A percentile compares a stretch with the other conserved stretches of the same genome.
phyloP scores from a whole-genome alignment of 371 early-diverging fungal species.

The Fennellomyces sp. region DNA sequence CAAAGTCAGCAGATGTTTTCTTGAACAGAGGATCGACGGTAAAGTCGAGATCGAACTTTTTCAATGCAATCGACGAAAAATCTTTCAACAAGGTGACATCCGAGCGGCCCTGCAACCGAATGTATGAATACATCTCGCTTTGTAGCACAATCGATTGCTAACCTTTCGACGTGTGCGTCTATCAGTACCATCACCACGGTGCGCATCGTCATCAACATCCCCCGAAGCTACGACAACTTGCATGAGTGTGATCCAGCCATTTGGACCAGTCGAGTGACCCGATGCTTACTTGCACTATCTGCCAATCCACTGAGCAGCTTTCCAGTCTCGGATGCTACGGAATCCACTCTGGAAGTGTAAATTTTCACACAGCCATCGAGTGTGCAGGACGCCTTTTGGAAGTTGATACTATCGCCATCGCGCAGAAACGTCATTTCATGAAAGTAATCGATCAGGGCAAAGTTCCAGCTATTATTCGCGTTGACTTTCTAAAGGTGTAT shows the following conservation, averaged over 20 bases:
- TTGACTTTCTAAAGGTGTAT: conserved; percentile 88
- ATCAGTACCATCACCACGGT: conserved; percentile 52
- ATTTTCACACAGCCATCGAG: conserved; percentile 99
- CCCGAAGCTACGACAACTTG: conserved; percentile 12
- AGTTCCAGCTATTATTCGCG: conserved; percentile 96
- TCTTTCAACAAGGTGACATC: conserved; percentile 85
- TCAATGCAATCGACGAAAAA: conserved; percentile 74
- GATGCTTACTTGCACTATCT: conserved; percentile 60
- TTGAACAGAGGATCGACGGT: conserved; percentile 96
- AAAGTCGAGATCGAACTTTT: conserved; percentile 92
- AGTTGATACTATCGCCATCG: conserved; percentile 97
- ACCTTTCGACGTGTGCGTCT: conserved; percentile 38
- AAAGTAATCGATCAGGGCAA: conserved; percentile 98
- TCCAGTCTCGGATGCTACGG: conserved; percentile 95
- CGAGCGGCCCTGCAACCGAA: conserved; percentile 34
- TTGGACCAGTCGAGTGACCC: too few relatives aligned
- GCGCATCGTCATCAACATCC: conserved; percentile 48
- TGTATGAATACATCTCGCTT: not conserved
- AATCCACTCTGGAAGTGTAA: conserved; percentile 98
- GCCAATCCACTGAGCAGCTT: conserved; percentile 90
- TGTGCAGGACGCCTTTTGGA: conserved; percentile 99
- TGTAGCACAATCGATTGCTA: not conserved
- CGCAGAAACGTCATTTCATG: conserved; percentile 92
- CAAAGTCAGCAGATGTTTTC: conserved; percentile 97
- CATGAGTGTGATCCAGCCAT: too few relatives aligned